phyloP scores from a whole-genome alignment of 371 early-diverging fungal genomes.

The Apophysomyces trapeziformis region DNA sequence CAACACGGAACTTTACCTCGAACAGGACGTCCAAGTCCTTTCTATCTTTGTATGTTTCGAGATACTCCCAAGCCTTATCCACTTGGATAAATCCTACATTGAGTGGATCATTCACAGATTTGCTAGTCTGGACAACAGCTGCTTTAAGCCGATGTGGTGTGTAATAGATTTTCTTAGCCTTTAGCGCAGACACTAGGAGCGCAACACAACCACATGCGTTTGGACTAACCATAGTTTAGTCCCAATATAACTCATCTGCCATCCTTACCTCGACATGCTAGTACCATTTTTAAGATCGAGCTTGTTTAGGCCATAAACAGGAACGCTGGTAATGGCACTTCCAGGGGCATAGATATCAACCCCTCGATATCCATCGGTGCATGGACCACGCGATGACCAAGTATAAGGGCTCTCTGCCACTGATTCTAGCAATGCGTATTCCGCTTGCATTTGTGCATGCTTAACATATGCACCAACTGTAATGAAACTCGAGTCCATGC shows the following conservation, averaged over 20 bases:
- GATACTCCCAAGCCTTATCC: conserved; percentile 83
- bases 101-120: conserved; percentile 79
- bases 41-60: conserved; percentile 62
- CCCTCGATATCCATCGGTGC: conserved; percentile 84
- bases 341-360: conserved; percentile 92
- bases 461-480: conserved; percentile 94
- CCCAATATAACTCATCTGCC: neutral
- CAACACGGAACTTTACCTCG: conserved; percentile 34
- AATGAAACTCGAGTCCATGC: conserved; percentile 74
- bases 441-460: conserved; percentile 85
- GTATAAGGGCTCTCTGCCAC: conserved; percentile 83
- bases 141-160: conserved; percentile 85
- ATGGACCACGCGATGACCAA: conserved; percentile 92
- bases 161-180: conserved; percentile 65
- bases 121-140: conserved; percentile 77
- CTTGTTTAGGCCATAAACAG: conserved; percentile 81
- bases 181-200: conserved; percentile 82
- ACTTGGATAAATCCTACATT: conserved; percentile 88
- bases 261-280: conserved; percentile 73
- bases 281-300: conserved; percentile 92
- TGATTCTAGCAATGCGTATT: conserved; percentile 81
- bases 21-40: conserved; percentile 74
- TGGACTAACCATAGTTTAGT: conserved; percentile 58
- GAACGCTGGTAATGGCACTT: conserved; percentile 90
- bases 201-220: conserved; percentile 88